Evolutionary conservation across 208 protist genomes (phyloP).

Genomic region (Acanthamoeba royreba): DNA sequence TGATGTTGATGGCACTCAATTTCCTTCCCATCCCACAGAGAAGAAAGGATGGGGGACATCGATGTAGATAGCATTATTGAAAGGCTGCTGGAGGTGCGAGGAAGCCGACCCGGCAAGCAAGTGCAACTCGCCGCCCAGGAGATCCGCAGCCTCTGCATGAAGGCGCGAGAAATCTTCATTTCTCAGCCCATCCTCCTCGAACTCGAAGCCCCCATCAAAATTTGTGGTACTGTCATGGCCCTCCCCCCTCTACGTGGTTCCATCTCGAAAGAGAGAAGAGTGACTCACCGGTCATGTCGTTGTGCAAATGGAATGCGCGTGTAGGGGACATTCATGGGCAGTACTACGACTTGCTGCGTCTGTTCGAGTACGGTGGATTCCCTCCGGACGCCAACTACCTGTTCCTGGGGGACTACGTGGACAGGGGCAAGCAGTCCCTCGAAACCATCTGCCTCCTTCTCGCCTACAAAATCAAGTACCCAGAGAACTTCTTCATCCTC

Average conservation of each 20-base stretch:
- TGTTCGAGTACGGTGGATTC: constrained; percentile 99
- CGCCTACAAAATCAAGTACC: constrained; percentile 89
- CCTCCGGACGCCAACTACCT: constrained; percentile 98
- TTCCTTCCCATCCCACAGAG: too few relatives aligned
- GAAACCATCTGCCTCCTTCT: constrained; percentile 93
- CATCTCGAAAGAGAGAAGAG: background rate
- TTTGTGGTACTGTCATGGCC: constrained; percentile 72
- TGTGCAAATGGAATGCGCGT: background rate
- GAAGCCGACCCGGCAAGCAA: constrained; percentile 72
- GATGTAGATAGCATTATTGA: constrained; percentile 81
- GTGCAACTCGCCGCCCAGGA: constrained; percentile 77
- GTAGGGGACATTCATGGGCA: constrained; percentile 98
- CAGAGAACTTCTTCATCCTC: constrained; percentile 96
- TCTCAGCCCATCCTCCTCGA: constrained; percentile 83
- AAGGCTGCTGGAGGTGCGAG: constrained; percentile 75
- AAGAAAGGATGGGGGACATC: constrained; percentile 40
- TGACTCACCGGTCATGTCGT: constrained; percentile 69
- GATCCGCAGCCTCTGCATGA: constrained; percentile 71
- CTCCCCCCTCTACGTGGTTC: background rate
- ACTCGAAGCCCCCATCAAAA: constrained; percentile 85
- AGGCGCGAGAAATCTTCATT: constrained; percentile 82
- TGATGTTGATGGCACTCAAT: too few relatives aligned
- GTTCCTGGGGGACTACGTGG: constrained; percentile 99
- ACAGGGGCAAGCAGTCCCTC: constrained; percentile 97
- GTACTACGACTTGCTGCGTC: constrained; percentile 98